These are phyloP conservation scores for Candida sanyaensis DNA, from an alignment of 1,139 yeast species.

Conservation along the genomic window DNA sequence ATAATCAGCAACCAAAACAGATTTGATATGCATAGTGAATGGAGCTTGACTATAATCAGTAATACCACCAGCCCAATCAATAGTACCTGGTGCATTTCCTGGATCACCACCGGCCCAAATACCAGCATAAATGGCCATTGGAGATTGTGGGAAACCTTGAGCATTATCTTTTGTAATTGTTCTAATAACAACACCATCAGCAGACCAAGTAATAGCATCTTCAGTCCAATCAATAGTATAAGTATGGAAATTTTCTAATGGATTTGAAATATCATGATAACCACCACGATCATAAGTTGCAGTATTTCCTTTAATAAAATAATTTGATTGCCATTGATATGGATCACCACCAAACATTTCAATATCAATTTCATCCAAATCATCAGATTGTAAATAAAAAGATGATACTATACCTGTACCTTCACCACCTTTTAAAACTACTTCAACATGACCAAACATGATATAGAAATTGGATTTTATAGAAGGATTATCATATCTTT, in stretches of 20 bases:
- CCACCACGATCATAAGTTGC: conserved; percentile 78
- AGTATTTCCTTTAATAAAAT: conserved; percentile 77
- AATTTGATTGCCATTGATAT: conserved; percentile 76
- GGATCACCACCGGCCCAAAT: conserved; percentile 86
- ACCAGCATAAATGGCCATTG: conserved; percentile 72
- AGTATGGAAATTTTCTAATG: conserved; percentile 59
- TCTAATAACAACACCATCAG: conserved; percentile 65
- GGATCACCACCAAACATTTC: conserved; percentile 83
- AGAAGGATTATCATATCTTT: conserved; percentile 75
- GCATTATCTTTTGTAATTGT: conserved; percentile 51
- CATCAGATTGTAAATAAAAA: conserved; percentile 81
- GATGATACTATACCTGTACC: conserved; percentile 81
- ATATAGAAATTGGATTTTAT: conserved; percentile 74
- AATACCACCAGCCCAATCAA: conserved; percentile 85
- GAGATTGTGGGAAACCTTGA: conserved; percentile 75
- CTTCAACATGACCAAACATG: conserved; percentile 85
- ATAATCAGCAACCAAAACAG: conserved; percentile 69
- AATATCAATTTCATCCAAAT: conserved; percentile 81
- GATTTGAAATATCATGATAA: conserved; percentile 58
- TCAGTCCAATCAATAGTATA: conserved; percentile 84
- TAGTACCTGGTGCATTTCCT: conserved; percentile 64
- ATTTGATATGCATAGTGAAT: conserved; percentile 65
- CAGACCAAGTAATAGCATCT: conserved; percentile 57
- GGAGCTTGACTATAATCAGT: conserved; percentile 69
- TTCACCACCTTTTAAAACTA: conserved; percentile 65